Base-by-base conservation (phyloP, 2,329 filamentous ascomycete genomes). In the Diaporthe batatas region DNA sequence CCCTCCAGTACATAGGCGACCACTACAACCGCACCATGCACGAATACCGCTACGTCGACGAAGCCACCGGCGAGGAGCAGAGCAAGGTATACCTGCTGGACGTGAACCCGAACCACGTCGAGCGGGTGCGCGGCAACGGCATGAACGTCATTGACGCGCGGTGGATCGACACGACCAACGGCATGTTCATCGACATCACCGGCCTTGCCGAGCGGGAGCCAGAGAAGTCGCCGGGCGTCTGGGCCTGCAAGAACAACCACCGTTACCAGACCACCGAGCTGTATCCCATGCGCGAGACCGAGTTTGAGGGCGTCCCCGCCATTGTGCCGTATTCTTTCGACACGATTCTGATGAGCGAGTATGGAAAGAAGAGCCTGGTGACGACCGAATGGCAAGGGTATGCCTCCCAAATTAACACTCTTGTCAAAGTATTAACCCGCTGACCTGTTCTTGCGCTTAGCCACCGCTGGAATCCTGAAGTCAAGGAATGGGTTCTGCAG, bases 141-240 rank as follows among this genome's bases (percentile, higher is more conserved):
- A 84, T 87, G 79, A 97, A 97, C 80, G 88, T 96, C 71, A 96
- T 96, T 77, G 94, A 96, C 81, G 94, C 91, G 32, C 88, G 94
- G 58, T 97, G 93, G 93, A 93, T 96, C 79, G 93, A 96, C 81
- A 87, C 87, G 73, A 82, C 84, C 71, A 96, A 91, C 77, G 94
- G 94, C 62, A 87, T 96, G 78, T 97, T 93, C 81, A 91, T 96
- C 80, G 94, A 96, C 81, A 94, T 97, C 78, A 96, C 94, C 0
- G 93, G 90, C 16, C 83, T 96, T 47, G 89, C 89, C 67, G 92
- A 94, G 83, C 89, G 91, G 25, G 86, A 94, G 42, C 87, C 89
- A 0, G 83, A 84, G 21, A 81, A 81, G 2, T 77, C 83, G 25
- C 92, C 93, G 0, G 92, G 92, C 8, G 81, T 93, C 39, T 93